Evolutionary conservation across 768 basidiomycete genomes (phyloP), one percentile per base, ranked within the genome.

Genomic region (Leccinum barrowsii): DNA sequence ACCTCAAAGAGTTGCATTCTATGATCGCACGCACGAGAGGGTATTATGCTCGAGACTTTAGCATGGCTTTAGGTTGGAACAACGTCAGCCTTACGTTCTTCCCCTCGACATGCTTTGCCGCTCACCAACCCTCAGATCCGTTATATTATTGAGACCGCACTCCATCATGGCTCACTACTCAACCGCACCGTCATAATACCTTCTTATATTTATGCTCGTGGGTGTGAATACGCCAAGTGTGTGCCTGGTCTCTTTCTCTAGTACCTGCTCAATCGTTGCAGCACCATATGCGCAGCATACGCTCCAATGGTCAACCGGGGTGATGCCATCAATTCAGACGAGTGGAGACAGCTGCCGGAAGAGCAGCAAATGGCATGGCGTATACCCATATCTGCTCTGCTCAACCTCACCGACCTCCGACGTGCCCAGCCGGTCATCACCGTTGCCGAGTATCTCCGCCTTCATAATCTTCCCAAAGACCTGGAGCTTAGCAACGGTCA

Each of bases 51-150:
- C 73, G 80, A 32, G 79, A 80, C 53, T 80, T 67, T 60, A 78
- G 74, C 51, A 66, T 79, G 56, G 73, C 72, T 3, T 64, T 81
- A 5, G 80, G 79, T 19, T 80, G 78, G 78, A 80, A 81, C 62
- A 81, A 80, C 48, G 78, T 80, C 32, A 58, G 78, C 46, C 10
- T 44, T 30, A 13, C 32, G 19, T 11, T 12, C 21, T 53, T 11
- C 15, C n/a, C 37, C 15, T 30, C 26, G 8, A 7, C 26, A 5
- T 53, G 35, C 40, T 54, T 50, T 3, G 24, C 28, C 32, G 24
- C 61, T 59, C 37, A 65, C 22, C 21, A 11, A 15, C 28, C 24
- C 46, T 34, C 44, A 78, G 79, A 73, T 80, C 72, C 75, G 79
- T 19, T 80, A 80, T 59, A 81, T 81, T 58, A 73, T 80, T 57